These are phyloP conservation scores for Pseudotsuga menziesii DNA, from an alignment of 75 land plant genomes.

Conservation along the genomic window DNA sequence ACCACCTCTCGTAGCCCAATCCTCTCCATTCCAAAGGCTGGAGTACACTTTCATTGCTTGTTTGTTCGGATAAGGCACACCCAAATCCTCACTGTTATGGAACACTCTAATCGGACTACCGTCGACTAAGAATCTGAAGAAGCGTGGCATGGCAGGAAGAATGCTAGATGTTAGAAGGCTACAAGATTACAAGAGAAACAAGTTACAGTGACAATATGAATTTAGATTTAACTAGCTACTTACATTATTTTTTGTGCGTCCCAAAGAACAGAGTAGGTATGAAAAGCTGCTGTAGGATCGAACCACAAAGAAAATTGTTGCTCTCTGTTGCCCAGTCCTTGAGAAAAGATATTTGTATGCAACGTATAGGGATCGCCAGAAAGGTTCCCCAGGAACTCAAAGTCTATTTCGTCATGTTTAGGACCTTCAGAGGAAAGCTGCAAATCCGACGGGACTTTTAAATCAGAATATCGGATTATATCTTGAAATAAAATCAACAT, in stretches of 20 bases:
- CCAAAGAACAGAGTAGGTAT: slow-evolving; percentile 45
- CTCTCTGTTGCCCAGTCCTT: slow-evolving; percentile 42
- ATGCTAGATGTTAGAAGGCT: too few species aligned
- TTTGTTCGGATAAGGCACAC: too few species aligned
- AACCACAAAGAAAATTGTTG: slow-evolving; percentile 46
- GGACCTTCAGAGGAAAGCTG: slow-evolving; percentile 32
- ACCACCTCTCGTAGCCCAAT: too few species aligned
- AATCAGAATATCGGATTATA: too few species aligned
- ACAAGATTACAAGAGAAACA: too few species aligned
- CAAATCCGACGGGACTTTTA: neutral
- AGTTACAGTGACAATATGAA: too few species aligned
- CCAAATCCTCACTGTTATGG: too few species aligned
- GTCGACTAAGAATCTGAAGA: too few species aligned
- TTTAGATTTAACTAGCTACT: slow-evolving; percentile 9
- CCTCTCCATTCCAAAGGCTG: too few species aligned
- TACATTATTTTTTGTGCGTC: slow-evolving; percentile 38
- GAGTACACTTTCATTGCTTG: too few species aligned
- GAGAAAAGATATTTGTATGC: slow-evolving; percentile 40
- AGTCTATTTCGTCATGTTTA: slow-evolving; percentile 47
- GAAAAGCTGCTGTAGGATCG: slow-evolving; percentile 39
- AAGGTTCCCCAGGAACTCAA: slow-evolving; percentile 44
- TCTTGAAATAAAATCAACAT: too few species aligned
- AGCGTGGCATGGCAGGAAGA: neutral
- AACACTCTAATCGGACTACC: too few species aligned
- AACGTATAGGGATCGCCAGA: slow-evolving; percentile 38